Evolutionary conservation across 139 green algal genomes (phyloP).

Genomic region (Coelastrella sp.): DNA sequence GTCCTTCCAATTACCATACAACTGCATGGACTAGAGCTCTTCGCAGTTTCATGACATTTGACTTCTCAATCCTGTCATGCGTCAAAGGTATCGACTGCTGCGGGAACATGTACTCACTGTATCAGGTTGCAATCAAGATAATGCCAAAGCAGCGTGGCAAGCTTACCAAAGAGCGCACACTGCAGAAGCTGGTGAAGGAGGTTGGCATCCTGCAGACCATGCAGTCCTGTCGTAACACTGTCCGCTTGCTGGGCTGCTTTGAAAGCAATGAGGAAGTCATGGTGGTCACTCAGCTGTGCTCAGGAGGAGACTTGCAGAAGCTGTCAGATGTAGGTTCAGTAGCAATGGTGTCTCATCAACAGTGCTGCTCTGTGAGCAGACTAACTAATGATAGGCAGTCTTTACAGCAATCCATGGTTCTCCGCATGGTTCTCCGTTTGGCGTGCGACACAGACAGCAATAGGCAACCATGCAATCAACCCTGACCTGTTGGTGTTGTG

Average conservation of each 20-base stretch:
- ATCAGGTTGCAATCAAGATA: constrained; percentile 60
- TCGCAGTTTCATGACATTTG: too few species aligned
- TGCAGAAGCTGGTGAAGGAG: constrained; percentile 68
- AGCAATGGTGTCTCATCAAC: not conserved
- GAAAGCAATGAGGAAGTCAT: constrained; percentile 59
- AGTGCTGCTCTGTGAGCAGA: too few species aligned
- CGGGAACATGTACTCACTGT: not conserved
- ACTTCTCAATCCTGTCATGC: too few species aligned
- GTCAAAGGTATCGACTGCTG: too few species aligned
- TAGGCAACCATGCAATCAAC: too few species aligned
- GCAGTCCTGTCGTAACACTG: constrained; percentile 47
- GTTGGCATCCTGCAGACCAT: constrained; percentile 47
- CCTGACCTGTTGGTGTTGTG: too few species aligned
- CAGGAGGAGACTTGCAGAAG: constrained; percentile 68
- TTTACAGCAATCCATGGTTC: too few species aligned
- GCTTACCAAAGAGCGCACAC: constrained; percentile 51
- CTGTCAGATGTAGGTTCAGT: constrained; percentile 53
- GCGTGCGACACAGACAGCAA: too few species aligned
- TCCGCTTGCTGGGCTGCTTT: constrained; percentile 63
- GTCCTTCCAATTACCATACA: too few species aligned
- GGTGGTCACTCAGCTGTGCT: constrained; percentile 65
- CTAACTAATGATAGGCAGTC: too few species aligned
- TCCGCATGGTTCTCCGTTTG: too few species aligned
- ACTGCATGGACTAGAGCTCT: too few species aligned
- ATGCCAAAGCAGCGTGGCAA: constrained; percentile 67